A percentile compares a stretch with the other conserved stretches of the same genome.
Conservation (phyloP, 352 stramenopile genomes). For the Phytophthora sansomeana region DNA sequence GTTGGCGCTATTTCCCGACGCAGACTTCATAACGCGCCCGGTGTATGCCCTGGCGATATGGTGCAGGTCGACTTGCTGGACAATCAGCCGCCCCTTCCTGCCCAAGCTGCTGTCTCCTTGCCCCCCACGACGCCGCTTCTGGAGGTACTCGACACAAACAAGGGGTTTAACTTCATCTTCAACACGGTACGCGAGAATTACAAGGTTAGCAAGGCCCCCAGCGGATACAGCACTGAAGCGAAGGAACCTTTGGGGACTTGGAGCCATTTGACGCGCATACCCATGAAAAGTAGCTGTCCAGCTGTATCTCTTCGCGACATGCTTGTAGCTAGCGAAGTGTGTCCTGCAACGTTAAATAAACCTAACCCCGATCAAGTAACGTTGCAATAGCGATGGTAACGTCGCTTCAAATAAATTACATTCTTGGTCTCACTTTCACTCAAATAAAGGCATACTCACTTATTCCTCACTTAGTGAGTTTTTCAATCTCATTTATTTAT, state of each 20-base stretch:
- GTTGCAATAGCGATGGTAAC: too few relatives aligned
- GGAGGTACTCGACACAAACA: slow-evolving; percentile 22
- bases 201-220: background rate
- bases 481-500: too few relatives aligned
- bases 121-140: background rate
- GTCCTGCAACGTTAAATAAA: too few relatives aligned
- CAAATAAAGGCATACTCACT: too few relatives aligned
- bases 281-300: background rate
- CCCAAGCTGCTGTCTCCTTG: background rate
- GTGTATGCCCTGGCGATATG: slow-evolving; percentile 18
- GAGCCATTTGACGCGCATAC: background rate
- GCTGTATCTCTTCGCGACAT: background rate
- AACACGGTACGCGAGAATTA: slow-evolving; percentile 16
- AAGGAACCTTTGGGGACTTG: background rate
- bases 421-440: too few relatives aligned
- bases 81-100: background rate
- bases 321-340: background rate
- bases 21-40: slow-evolving; percentile 23
- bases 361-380: too few relatives aligned
- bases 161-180: slow-evolving; percentile 28
- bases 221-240: background rate
- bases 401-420: too few relatives aligned
- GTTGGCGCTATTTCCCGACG: slow-evolving; percentile 36
- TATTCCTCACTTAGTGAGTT: too few relatives aligned
- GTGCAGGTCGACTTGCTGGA: slow-evolving; percentile 12